These are phyloP conservation scores for Candida lessepsii DNA, from an alignment of 805 yeast genomes.

Conservation along the genomic window DNA sequence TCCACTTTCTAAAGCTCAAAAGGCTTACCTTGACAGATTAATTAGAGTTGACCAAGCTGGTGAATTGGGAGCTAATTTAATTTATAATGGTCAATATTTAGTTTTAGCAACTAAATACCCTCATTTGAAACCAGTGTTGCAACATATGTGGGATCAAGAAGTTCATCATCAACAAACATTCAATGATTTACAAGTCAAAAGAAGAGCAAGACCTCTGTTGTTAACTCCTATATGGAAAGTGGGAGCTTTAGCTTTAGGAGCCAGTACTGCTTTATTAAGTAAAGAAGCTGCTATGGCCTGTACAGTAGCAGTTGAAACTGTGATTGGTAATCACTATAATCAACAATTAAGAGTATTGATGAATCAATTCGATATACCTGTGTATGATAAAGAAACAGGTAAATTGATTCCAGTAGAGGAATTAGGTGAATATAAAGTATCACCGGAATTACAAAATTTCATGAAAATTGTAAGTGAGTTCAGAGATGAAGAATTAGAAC, in stretches of 20 bases:
- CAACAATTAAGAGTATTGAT: slow-evolving; percentile 77
- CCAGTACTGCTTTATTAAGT: slow-evolving; percentile 79
- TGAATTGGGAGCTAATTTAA: slow-evolving; percentile 92
- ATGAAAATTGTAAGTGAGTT: slow-evolving; percentile 67
- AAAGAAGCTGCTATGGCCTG: slow-evolving; percentile 99
- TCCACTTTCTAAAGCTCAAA: slow-evolving; percentile 51
- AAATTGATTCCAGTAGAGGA: slow-evolving; percentile 21
- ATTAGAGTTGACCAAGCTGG: slow-evolving; percentile 98
- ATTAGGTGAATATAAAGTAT: slow-evolving; percentile 28
- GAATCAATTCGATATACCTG: slow-evolving; percentile 57
- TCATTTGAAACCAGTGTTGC: slow-evolving; percentile 70
- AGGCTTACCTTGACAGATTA: slow-evolving; percentile 67
- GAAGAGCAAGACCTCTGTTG: slow-evolving; percentile 87
- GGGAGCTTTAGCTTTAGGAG: slow-evolving; percentile 87
- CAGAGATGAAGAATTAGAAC: slow-evolving; percentile 94
- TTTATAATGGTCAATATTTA: slow-evolving; percentile 85
- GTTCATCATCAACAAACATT: slow-evolving; percentile 86
- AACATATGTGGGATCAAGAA: slow-evolving; percentile 99
- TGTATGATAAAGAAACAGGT: slow-evolving; percentile 36
- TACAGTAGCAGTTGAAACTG: slow-evolving; percentile 98
- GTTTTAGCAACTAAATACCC: slow-evolving; percentile 73
- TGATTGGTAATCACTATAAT: slow-evolving; percentile 94
- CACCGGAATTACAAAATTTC: slow-evolving; percentile 58
- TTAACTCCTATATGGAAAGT: slow-evolving; percentile 91
- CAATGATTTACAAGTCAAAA: slow-evolving; percentile 67